Base-by-base conservation (phyloP, 345 rosid genomes). In the Dimocarpus longan region DNA sequence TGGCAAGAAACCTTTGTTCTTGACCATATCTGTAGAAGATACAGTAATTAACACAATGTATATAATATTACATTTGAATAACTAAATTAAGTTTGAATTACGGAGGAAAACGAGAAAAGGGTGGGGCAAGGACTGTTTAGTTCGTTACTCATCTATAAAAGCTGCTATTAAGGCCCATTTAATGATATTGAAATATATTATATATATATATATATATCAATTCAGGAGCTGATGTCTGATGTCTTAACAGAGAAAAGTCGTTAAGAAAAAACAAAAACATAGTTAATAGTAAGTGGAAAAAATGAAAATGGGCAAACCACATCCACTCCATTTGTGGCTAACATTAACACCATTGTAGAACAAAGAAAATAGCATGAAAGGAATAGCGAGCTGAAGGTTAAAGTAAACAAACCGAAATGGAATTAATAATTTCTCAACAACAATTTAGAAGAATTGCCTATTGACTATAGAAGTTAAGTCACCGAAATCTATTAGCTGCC, bases 1-100 rank as follows among this genome's bases (percentile, higher is more conserved):
- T 46, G 92, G 92, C 83, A 89, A 77, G 79, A 89, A 89, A 52
- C 92, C 92, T 87, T 89, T 89, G 74, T 89, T 89, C 81, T 89
- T 89, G 8, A 89, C 92, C 92, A 89, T 89, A 77, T 89, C 92
- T 89, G 88, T 79, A 77, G 65, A 57, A 75, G 52, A 67, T 10
- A 68, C 2, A 21, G 22, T 48, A n/a, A 18, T 66, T 10, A 50
- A 48, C 21, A 52, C 48, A 10, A 32, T 48, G 26, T 6, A 48
- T 10, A 75, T 11, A 65, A 75, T 12, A 65, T 32, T 43, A 32
- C 19, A 65, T n/a, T 28, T 8, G 8, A 65, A 75, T 43, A 75
- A 59, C 65, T n/a, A 60, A 60, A 60, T n/a, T 60, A 5, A 21
- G 65, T 22, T 60, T 60, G 28, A 60, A n/a, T 59, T 19, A 21